Evolutionary conservation across 2,329 filamentous ascomycete genomes (phyloP).

Genomic region (Diaporthe batatas): DNA sequence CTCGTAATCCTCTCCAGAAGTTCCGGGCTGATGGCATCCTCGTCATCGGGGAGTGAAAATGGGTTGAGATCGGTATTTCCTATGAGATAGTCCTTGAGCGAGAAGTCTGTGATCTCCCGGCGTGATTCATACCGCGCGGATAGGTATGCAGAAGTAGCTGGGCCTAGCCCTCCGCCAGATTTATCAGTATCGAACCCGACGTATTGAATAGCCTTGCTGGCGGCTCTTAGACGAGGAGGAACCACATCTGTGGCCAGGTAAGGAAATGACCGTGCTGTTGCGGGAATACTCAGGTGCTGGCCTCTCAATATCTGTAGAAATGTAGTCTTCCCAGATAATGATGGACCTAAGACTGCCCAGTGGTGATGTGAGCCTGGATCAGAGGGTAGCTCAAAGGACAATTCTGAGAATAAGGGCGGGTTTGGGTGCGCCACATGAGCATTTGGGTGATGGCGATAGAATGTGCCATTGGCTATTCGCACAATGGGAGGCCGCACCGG

Average conservation of each 20-base stretch:
- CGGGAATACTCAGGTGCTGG: conserved; percentile 80
- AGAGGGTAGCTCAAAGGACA: conserved; percentile 79
- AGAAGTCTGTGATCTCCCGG: conserved; percentile 89
- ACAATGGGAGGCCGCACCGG: conserved; percentile 70
- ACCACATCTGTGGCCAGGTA: conserved; percentile 77
- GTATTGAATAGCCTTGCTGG: conserved; percentile 81
- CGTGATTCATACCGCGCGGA: conserved; percentile 92
- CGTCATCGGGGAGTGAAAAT: conserved; percentile 64
- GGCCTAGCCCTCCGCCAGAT: conserved; percentile 63
- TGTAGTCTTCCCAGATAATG: conserved; percentile 82
- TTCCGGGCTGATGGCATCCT: conserved; percentile 61
- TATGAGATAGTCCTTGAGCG: conserved; percentile 82
- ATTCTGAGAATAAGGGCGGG: conserved; percentile 77
- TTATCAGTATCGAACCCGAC: conserved; percentile 89
- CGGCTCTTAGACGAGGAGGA: conserved; percentile 66
- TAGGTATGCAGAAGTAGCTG: conserved; percentile 80
- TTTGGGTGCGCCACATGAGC: conserved; percentile 67
- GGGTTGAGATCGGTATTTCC: conserved; percentile 89
- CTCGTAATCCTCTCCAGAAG: conserved; percentile 73
- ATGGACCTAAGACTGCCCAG: conserved; percentile 89
- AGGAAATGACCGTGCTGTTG: conserved; percentile 81
- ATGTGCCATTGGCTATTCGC: conserved; percentile 82
- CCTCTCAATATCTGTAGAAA: conserved; percentile 85
- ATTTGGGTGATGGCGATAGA: conserved; percentile 82
- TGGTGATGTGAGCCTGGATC: conserved; percentile 65